These are phyloP conservation scores for Geotrichum ghanense DNA, from an alignment of 805 yeast species.

Conservation along the genomic window DNA sequence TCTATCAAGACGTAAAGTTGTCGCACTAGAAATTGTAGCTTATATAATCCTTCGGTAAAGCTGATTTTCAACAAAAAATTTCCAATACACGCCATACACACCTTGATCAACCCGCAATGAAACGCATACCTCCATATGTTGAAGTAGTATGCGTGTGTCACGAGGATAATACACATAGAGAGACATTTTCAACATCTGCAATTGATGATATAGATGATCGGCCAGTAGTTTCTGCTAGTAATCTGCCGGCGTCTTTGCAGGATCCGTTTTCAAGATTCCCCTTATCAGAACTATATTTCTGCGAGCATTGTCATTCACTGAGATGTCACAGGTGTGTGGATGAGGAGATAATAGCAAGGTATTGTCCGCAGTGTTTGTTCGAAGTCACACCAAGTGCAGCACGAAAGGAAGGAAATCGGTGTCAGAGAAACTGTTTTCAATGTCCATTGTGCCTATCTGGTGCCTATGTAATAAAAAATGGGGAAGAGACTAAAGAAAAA, in stretches of 20 bases:
- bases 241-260: constrained; percentile 15
- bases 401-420: constrained; percentile 15
- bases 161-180: neutral
- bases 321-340: constrained; percentile 28
- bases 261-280: constrained; percentile 16
- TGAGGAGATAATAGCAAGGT: constrained; percentile 24
- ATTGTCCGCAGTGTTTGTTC: constrained; percentile 27
- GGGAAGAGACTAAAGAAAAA: constrained; percentile 4
- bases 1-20: no score
- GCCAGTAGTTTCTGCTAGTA: constrained; percentile 1
- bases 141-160: neutral
- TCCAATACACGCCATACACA: no score
- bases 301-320: constrained; percentile 25
- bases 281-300: constrained; percentile 25
- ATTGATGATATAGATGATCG: neutral
- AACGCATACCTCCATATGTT: neutral
- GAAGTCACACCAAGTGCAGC: constrained; percentile 22
- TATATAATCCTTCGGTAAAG: no score
- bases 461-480: constrained; percentile 6
- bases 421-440: constrained; percentile 25
- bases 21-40: no score
- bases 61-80: no score
- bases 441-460: constrained; percentile 25
- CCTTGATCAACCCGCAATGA: no score
- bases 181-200: neutral